Evolutionary conservation across 345 rosid species (phyloP).

Genomic region (Theobroma cacao): DNA sequence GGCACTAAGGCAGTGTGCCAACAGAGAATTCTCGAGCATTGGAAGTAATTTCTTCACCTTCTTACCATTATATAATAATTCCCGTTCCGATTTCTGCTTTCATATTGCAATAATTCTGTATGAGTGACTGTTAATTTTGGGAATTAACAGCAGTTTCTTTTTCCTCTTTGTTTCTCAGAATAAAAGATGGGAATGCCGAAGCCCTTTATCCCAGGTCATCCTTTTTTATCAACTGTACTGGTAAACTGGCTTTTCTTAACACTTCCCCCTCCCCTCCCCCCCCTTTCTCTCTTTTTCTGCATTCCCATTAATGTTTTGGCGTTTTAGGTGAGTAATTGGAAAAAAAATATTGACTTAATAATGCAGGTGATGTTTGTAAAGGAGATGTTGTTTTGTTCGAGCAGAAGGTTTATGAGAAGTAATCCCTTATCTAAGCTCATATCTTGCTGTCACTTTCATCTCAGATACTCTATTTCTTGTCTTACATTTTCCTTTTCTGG

Average conservation of each 20-base stretch:
- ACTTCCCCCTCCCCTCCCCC: no score
- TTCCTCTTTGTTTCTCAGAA: slow-evolving; percentile 26
- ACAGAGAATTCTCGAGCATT: slow-evolving; percentile 51
- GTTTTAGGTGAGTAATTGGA: not conserved
- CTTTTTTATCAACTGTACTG: slow-evolving; percentile 53
- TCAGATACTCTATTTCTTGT: not conserved
- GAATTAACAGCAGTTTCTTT: not conserved
- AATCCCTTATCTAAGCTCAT: slow-evolving; percentile 14
- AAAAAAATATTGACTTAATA: no score
- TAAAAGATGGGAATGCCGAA: slow-evolving; percentile 51
- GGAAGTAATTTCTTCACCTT: slow-evolving; percentile 33
- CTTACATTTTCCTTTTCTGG: not conserved
- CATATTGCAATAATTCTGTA: not conserved
- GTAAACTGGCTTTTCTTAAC: slow-evolving; percentile 17
- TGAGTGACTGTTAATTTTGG: not conserved
- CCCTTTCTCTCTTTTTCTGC: not conserved
- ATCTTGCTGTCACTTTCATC: not conserved
- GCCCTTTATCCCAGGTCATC: slow-evolving; percentile 50
- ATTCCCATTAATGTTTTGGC: not conserved
- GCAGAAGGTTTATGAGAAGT: slow-evolving; percentile 59
- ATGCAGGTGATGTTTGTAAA: slow-evolving; percentile 63
- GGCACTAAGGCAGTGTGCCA: slow-evolving; percentile 45
- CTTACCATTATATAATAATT: not conserved
- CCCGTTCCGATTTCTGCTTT: not conserved
- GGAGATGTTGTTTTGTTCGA: slow-evolving; percentile 61